Conservation (phyloP, 345 rosid genomes). For the Bretschneidera sinensis region DNA sequence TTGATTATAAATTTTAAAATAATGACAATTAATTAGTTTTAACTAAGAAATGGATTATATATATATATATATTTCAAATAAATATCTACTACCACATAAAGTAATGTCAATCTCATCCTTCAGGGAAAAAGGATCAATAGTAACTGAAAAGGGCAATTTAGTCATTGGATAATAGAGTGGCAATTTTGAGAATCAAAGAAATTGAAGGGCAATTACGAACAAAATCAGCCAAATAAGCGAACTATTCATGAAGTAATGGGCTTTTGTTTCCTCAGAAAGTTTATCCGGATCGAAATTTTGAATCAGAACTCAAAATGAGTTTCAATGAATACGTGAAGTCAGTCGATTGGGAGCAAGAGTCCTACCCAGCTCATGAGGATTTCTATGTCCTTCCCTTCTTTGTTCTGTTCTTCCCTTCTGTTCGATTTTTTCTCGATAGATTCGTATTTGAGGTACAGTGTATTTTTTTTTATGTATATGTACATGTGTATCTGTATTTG, state of each 20-base stretch:
- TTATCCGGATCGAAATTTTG: conserved; percentile 12
- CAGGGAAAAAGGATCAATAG: no score
- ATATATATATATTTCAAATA: no score
- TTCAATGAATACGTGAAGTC: conserved; percentile 41
- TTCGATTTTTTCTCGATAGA: conserved; percentile 82
- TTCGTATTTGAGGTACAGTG: conserved; percentile 72
- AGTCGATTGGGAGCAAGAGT: conserved; percentile 70
- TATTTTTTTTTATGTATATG: background rate
- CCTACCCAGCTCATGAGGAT: conserved; percentile 77
- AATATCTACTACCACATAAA: no score
- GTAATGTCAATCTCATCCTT: no score
- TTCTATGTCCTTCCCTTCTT: conserved; percentile 64
- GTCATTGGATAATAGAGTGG: background rate
- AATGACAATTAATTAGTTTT: no score
- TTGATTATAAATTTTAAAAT: no score
- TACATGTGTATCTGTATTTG: conserved; percentile 1
- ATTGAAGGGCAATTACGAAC: background rate
- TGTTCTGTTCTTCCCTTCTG: conserved; percentile 65
- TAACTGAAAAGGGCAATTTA: conserved; percentile 7
- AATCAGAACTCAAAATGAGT: conserved; percentile 37
- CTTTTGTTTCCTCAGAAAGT: conserved; percentile 14
- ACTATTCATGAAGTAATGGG: background rate
- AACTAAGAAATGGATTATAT: no score
- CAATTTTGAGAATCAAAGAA: conserved; percentile 2
- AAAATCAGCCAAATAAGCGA: background rate